Evolutionary conservation across 2,329 filamentous ascomycete species (phyloP), one percentile per base, ranked within the genome.

Genomic region (Epicoccum sorghinum): DNA sequence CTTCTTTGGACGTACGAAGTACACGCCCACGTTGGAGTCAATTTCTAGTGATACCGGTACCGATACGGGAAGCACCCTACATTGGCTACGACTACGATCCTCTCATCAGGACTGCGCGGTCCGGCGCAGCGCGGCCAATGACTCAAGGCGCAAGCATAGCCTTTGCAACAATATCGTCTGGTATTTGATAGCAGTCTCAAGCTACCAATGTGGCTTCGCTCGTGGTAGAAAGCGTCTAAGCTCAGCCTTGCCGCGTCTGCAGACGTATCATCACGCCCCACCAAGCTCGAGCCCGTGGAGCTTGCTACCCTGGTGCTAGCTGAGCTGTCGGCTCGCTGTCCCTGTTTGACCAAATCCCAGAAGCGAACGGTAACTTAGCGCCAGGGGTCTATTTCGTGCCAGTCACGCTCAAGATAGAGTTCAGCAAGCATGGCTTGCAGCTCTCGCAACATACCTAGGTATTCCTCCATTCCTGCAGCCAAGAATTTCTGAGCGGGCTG

Each of bases 301-400:
- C 61, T 66, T 70, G 68, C 62, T 67, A 45, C 54, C 62, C 53
- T 60, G 40, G 62, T 63, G 47, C 61, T 65, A 65, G 55, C 54
- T 69, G 67, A 65, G 67, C 55, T 71, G 69, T 67, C 64, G 18
- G 38, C 47, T 55, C 57, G 52, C 52, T 57, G 52, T 56, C 57
- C 61, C 57, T 65, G 62, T 68, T 71, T 69, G 69, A 62, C 50
- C 58, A 61, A 57, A 58, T 52, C 67, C 58, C 64, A 68, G 57
- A 58, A 41, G 62, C 64, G 59, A 65, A 66, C 68, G 69, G 68
- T 45, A 65, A 51, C 36, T 27, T 59, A 62, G 64, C 60, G 47
- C 54, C 67, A 63, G 66, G 60, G 61, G 33, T 45, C 55, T 56
- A 52, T 51, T 29, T 6, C 12, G 46, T 40, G n/a, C 42, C 41